phyloP scores from a whole-genome alignment of 129 eudicot species.

The Lactuca saligna region DNA sequence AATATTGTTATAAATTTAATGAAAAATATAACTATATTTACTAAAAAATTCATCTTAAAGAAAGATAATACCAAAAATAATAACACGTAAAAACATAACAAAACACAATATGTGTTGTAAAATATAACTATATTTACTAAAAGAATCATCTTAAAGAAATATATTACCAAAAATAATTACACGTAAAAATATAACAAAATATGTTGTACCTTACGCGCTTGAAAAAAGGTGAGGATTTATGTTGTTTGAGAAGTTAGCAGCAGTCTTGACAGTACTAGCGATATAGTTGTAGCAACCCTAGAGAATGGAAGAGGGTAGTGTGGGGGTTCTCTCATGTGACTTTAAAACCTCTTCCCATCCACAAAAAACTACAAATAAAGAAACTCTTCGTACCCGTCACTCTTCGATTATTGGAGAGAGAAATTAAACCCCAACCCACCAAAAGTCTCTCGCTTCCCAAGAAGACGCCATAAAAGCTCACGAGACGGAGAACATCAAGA shows the following conservation, averaged over 20 bases:
- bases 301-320: background rate
- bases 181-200: too few species aligned
- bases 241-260: background rate
- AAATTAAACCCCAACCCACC: conserved; percentile 29
- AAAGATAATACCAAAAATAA: too few species aligned
- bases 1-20: too few species aligned
- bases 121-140: too few species aligned
- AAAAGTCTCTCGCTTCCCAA: conserved; percentile 25
- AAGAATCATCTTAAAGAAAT: too few species aligned
- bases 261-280: background rate
- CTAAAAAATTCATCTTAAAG: too few species aligned
- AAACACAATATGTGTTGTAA: too few species aligned
- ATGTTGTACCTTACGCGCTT: background rate
- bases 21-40: too few species aligned
- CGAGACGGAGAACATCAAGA: background rate
- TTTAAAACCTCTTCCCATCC: background rate
- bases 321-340: background rate
- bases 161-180: too few species aligned
- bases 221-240: background rate
- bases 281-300: background rate
- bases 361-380: background rate
- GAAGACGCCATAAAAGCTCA: conserved; percentile 15
- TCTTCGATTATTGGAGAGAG: conserved; percentile 24
- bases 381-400: background rate
- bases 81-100: too few species aligned